phyloP scores from a whole-genome alignment of 2,329 filamentous ascomycete species.

The Aspergillus pseudonomiae region DNA sequence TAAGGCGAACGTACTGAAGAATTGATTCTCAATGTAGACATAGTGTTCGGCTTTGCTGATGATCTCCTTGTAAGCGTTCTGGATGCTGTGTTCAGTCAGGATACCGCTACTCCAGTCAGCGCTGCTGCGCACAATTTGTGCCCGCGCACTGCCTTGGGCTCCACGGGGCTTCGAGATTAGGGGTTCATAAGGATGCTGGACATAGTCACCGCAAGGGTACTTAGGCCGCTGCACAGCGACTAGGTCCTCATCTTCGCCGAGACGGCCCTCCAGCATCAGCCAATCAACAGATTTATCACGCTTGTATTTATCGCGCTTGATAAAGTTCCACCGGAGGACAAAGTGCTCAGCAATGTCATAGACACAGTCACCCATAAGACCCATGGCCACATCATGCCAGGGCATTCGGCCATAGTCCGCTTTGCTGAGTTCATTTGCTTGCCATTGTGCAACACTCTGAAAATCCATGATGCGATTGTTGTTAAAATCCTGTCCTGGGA shows the following conservation, averaged over 20 bases:
- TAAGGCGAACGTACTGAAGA: slow-evolving; percentile 68
- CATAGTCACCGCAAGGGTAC: slow-evolving; percentile 85
- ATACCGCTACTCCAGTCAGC: slow-evolving; percentile 94
- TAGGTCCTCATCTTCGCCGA: slow-evolving; percentile 79
- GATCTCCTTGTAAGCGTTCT: slow-evolving; percentile 81
- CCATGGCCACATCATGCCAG: slow-evolving; percentile 96
- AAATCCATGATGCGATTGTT: slow-evolving; percentile 98
- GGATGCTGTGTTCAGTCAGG: slow-evolving; percentile 78
- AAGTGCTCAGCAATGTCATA: slow-evolving; percentile 97
- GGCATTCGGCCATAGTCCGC: slow-evolving; percentile 93
- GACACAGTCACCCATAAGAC: slow-evolving; percentile 82
- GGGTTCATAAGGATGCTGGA: slow-evolving; percentile 75
- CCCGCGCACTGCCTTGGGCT: slow-evolving; percentile 73
- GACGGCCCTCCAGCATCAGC: slow-evolving; percentile 76
- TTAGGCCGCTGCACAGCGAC: slow-evolving; percentile 86
- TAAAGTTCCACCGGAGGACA: slow-evolving; percentile 91
- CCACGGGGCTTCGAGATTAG: slow-evolving; percentile 66
- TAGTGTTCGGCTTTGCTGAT: slow-evolving; percentile 88
- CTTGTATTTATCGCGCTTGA: slow-evolving; percentile 98
- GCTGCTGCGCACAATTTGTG: slow-evolving; percentile 86
- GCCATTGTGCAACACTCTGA: slow-evolving; percentile 86
- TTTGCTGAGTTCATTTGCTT: slow-evolving; percentile 88
- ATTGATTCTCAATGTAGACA: slow-evolving; percentile 98
- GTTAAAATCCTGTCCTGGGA: slow-evolving; percentile 96
- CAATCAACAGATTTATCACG: slow-evolving; percentile 81